Base-by-base conservation (phyloP, 768 basidiomycete species). In the Mycena pura region DNA sequence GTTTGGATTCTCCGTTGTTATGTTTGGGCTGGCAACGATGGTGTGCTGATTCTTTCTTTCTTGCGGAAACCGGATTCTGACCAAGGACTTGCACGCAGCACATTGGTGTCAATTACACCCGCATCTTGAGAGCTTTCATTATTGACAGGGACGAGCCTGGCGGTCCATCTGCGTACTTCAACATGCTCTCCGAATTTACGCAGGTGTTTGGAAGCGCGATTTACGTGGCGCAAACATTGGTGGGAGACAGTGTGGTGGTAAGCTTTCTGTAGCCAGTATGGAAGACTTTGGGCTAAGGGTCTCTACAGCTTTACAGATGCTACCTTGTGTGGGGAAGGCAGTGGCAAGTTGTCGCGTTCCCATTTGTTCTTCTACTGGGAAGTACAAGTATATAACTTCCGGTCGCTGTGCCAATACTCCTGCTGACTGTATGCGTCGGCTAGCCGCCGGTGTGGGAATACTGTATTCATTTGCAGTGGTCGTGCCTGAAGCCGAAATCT, bases 221-320 rank as follows among this genome's bases (percentile, higher is more conserved):
- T 31, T 78, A 77, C 60, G 64, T 74, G 22, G 62, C 68, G 1
- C 79, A 79, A 62, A 79, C 77, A 5, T 63, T 79, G 25, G 66
- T 78, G 1, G 79, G 77, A 17, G 79, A 79, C 56, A 68, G 69
- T 19, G 73, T 78, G 24, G 72, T 75, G 60, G 76, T 77, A 57
- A 13, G 73, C 68, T 27, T 22, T 32, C 29, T 15, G 6, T 14
- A 29, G 41, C n/a, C n/a, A 46, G 29, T 31, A 17, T 27, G 31
- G 14, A 27, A 19, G n/a, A 32, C n/a, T 31, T 39, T 31, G 14
- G 6, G 7, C 34, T 36, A 36, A 36, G 34, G 9, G 34, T 45
- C 24, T 46, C 40, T 14, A 25, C 43, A 76, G 75, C 63, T 75
- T 3, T 73, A 71, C 61, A 47, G 76, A 48, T 71, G 72, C 29